These are phyloP conservation scores for Chlamydomonas eustigma DNA, from an alignment of 139 green algal genomes.

Conservation along the genomic window DNA sequence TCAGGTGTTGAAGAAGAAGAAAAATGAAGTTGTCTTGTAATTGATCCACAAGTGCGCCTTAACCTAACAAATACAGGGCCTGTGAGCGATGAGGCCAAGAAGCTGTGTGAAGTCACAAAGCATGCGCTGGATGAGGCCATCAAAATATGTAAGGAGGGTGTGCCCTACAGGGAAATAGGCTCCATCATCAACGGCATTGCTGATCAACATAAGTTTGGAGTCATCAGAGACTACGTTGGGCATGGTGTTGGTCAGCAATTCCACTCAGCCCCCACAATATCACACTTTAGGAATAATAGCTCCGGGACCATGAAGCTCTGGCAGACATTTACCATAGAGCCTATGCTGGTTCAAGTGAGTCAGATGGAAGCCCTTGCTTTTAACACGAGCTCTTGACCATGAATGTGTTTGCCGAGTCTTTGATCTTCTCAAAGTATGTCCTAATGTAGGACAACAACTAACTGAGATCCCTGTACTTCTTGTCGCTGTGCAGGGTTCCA, in stretches of 20 bases:
- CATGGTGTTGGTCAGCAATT: constrained; percentile 88
- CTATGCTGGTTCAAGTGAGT: constrained; percentile 74
- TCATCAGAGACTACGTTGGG: constrained; percentile 83
- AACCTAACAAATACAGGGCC: too few relatives aligned
- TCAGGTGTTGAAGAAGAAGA: too few relatives aligned
- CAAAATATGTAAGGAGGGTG: constrained; percentile 67
- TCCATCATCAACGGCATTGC: constrained; percentile 74
- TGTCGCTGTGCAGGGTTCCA: constrained; percentile 20
- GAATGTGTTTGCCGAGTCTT: too few relatives aligned
- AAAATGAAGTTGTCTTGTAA: too few relatives aligned
- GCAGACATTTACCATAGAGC: constrained; percentile 99
- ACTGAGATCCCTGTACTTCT: too few relatives aligned
- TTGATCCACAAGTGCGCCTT: too few relatives aligned
- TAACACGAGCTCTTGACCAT: too few relatives aligned
- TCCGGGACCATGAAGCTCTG: constrained; percentile 49
- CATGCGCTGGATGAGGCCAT: constrained; percentile 64
- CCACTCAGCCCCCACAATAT: constrained; percentile 79
- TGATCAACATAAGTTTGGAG: constrained; percentile 63
- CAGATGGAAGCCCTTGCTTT: not conserved
- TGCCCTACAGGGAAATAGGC: constrained; percentile 74
- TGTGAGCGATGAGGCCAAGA: not conserved
- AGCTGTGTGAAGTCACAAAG: constrained; percentile 3
- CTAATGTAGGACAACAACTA: too few relatives aligned
- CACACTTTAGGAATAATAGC: constrained; percentile 78
- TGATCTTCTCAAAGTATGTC: too few relatives aligned